phyloP scores from a whole-genome alignment of 176 grass and related monocot species.

The Phoenix dactylifera region DNA sequence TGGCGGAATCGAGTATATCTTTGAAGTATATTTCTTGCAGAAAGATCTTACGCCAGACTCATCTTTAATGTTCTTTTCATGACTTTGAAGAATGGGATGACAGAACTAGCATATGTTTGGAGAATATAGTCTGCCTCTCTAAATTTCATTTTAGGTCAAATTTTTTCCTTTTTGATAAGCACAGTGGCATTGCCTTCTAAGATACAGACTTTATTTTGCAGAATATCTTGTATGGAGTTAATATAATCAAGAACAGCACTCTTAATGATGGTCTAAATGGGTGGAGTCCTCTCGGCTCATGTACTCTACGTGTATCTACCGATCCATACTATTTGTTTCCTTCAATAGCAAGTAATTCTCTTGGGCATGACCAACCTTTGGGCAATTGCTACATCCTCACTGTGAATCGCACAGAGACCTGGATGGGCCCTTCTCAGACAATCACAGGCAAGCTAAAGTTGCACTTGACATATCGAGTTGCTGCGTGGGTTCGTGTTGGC shows the following conservation, averaged over 20 bases:
- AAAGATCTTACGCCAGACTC: no score
- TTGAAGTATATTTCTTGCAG: no score
- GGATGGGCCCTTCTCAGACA: constrained; percentile 96
- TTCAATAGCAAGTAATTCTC: constrained; percentile 27
- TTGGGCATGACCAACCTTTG: constrained; percentile 26
- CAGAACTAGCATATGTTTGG: no score
- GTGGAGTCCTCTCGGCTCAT: constrained; percentile 90
- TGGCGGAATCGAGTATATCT: no score
- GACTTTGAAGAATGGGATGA: no score
- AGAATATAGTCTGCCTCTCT: no score
- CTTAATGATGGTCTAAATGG: constrained; percentile 46
- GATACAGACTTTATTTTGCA: constrained; percentile 31
- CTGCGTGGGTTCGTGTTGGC: constrained; percentile 75
- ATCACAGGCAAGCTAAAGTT: constrained; percentile 77
- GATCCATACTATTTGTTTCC: constrained; percentile 49
- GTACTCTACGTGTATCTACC: constrained; percentile 44
- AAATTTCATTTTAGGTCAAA: no score
- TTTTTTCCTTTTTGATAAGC: no score
- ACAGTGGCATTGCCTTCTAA: background rate
- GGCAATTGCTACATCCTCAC: constrained; percentile 44
- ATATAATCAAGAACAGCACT: constrained; percentile 58
- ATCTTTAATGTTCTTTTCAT: no score
- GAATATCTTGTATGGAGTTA: constrained; percentile 50
- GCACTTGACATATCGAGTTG: constrained; percentile 72
- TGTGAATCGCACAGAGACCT: constrained; percentile 60